These are phyloP conservation scores for Berkeleyomyces rouxiae DNA, from an alignment of 2,329 filamentous ascomycete genomes.

Conservation along the genomic window DNA sequence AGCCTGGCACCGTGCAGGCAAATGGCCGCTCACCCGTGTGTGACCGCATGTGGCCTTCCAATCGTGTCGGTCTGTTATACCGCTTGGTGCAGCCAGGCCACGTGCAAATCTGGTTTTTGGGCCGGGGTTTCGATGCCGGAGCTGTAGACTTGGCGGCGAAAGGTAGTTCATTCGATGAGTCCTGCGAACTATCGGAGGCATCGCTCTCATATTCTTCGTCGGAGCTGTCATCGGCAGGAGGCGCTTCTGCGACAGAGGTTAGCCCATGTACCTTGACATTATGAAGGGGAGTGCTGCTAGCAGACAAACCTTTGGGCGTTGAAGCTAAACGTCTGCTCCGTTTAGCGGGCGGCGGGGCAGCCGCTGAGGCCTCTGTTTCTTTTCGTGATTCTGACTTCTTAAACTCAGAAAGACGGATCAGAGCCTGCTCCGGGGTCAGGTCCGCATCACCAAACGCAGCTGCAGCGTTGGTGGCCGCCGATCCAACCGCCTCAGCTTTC, in stretches of 20 bases:
- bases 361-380: neutral
- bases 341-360: neutral
- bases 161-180: slow-evolving; percentile 16
- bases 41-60: slow-evolving; percentile 64
- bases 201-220: slow-evolving; percentile 10
- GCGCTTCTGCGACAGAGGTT: neutral
- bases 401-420: neutral
- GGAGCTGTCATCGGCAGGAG: neutral
- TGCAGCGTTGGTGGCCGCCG: neutral
- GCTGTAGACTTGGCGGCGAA: slow-evolving; percentile 21
- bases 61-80: slow-evolving; percentile 72
- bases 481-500: neutral
- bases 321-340: neutral
- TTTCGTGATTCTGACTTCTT: neutral
- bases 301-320: neutral
- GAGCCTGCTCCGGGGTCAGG: neutral
- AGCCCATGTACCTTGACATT: neutral
- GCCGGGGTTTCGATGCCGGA: slow-evolving; percentile 41
- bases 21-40: slow-evolving; percentile 77
- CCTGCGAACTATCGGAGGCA: slow-evolving; percentile 1
- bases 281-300: neutral
- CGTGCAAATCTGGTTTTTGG: slow-evolving; percentile 47
- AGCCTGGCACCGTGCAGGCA: slow-evolving; percentile 50
- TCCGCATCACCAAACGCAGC: neutral
- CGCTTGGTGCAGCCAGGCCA: slow-evolving; percentile 60